Conservation (phyloP, 2,329 filamentous ascomycete species). For the Ophioceras dolichostomum region DNA sequence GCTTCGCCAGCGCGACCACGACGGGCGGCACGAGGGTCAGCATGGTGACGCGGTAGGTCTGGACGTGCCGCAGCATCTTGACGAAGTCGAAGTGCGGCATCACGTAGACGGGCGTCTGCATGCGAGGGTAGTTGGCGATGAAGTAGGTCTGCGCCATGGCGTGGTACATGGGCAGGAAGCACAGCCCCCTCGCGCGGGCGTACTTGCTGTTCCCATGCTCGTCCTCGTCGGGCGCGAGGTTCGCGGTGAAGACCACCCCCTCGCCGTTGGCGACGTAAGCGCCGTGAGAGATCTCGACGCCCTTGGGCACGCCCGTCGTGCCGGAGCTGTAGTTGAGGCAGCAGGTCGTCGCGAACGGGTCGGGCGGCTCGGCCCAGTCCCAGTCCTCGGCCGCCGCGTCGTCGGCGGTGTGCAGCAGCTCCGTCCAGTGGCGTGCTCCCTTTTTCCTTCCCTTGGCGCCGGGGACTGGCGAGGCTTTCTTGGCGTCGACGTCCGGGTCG, state of each 20-base stretch:
- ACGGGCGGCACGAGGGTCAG: slow-evolving; percentile 64
- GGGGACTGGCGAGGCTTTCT: slow-evolving; percentile 4
- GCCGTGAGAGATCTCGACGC: slow-evolving; percentile 68
- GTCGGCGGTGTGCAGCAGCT: slow-evolving; percentile 36
- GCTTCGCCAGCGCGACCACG: slow-evolving; percentile 59
- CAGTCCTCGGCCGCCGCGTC: slow-evolving; percentile 40
- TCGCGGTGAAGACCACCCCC: slow-evolving; percentile 39
- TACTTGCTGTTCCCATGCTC: slow-evolving; percentile 26
- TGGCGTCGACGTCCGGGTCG: slow-evolving; percentile 23
- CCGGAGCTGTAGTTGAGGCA: slow-evolving; percentile 71
- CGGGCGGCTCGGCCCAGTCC: slow-evolving; percentile 46
- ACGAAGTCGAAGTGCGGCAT: slow-evolving; percentile 70
- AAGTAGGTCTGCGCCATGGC: slow-evolving; percentile 62
- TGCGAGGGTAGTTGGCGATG: slow-evolving; percentile 43
- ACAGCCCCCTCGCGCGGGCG: slow-evolving; percentile 33
- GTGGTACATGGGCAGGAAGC: slow-evolving; percentile 69
- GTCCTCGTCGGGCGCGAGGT: slow-evolving; percentile 31
- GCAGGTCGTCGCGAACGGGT: slow-evolving; percentile 40
- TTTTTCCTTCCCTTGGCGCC: slow-evolving; percentile 7
- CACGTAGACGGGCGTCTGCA: slow-evolving; percentile 58
- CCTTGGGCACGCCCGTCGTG: slow-evolving; percentile 74
- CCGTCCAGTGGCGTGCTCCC: slow-evolving; percentile 51
- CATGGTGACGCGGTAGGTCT: slow-evolving; percentile 56
- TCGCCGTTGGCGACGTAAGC: slow-evolving; percentile 63
- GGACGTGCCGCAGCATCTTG: slow-evolving; percentile 55